Conservation (phyloP, 495 filamentous ascomycete genomes). For the Acidomyces sp. region DNA sequence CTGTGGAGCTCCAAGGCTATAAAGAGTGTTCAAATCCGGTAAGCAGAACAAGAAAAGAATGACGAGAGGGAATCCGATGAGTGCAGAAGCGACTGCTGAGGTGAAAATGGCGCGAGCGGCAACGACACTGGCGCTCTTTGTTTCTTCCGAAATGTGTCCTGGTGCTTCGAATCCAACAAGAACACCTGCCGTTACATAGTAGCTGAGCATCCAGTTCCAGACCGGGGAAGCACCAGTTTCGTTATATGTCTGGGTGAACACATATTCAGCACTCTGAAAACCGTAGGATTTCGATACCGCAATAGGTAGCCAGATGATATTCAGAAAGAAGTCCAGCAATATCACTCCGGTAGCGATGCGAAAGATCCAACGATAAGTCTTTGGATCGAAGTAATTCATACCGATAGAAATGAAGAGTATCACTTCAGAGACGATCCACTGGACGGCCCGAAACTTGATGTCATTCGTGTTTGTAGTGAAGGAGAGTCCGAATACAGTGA, state of each 20-base stretch:
- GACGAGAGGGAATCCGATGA: slow-evolving; percentile 39
- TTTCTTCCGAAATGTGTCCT: slow-evolving; percentile 45
- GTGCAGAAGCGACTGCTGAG: slow-evolving; percentile 39
- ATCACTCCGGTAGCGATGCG: slow-evolving; percentile 37
- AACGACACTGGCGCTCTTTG: slow-evolving; percentile 41
- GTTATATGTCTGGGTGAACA: slow-evolving; percentile 46
- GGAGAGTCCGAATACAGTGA: slow-evolving; percentile 40
- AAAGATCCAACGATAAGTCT: slow-evolving; percentile 32
- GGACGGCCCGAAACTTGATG: slow-evolving; percentile 43
- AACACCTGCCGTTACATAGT: slow-evolving; percentile 45
- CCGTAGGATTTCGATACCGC: slow-evolving; percentile 40
- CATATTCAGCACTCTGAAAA: slow-evolving; percentile 40
- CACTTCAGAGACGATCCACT: slow-evolving; percentile 41
- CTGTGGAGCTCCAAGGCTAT: slow-evolving; percentile 38
- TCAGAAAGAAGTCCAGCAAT: slow-evolving; percentile 42
- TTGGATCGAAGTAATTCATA: slow-evolving; percentile 26
- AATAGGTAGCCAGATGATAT: slow-evolving; percentile 46
- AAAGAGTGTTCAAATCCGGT: slow-evolving; percentile 22
- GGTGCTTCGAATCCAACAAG: slow-evolving; percentile 46
- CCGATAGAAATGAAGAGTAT: slow-evolving; percentile 28
- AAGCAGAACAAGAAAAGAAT: slow-evolving; percentile 44
- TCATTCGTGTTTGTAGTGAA: slow-evolving; percentile 36
- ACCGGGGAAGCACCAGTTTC: slow-evolving; percentile 41
- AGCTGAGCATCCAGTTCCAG: slow-evolving; percentile 49
- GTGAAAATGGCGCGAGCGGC: slow-evolving; percentile 44